phyloP scores from a whole-genome alignment of 78 protist species.

The Chrysochromulina parva region DNA sequence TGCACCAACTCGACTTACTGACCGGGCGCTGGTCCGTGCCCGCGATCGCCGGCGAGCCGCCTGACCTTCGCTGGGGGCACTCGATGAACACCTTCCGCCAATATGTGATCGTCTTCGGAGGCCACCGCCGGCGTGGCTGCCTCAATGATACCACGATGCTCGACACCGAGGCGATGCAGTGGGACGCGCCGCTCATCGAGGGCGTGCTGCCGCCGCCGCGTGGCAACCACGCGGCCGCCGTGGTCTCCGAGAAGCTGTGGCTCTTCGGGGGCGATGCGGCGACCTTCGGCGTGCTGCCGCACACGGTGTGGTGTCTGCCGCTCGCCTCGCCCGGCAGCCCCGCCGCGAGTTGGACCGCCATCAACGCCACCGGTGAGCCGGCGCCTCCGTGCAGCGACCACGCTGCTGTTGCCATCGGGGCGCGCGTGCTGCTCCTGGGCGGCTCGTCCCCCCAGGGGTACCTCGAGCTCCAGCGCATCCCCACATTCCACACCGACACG shows the following conservation, averaged over 20 bases:
- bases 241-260: background rate
- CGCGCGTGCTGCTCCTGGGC: background rate
- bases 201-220: background rate
- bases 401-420: background rate
- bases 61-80: background rate
- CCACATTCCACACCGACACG: background rate
- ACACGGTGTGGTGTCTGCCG: background rate
- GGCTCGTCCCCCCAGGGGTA: background rate
- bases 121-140: background rate
- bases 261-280: background rate
- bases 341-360: too few relatives aligned
- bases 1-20: background rate
- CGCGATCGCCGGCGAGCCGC: background rate
- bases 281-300: background rate
- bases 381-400: too few relatives aligned
- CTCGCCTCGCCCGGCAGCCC: too few relatives aligned
- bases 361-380: too few relatives aligned
- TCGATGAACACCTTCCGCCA: background rate
- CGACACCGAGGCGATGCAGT: background rate
- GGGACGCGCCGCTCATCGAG: background rate
- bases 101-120: background rate
- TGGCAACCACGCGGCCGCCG: conserved; percentile 3
- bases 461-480: background rate
- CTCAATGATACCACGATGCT: background rate
- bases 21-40: background rate